A percentile compares a stretch with the other conserved stretches of the same genome.
phyloP scores from a whole-genome alignment of 768 basidiomycete genomes.

The Pluteus cervinus region DNA sequence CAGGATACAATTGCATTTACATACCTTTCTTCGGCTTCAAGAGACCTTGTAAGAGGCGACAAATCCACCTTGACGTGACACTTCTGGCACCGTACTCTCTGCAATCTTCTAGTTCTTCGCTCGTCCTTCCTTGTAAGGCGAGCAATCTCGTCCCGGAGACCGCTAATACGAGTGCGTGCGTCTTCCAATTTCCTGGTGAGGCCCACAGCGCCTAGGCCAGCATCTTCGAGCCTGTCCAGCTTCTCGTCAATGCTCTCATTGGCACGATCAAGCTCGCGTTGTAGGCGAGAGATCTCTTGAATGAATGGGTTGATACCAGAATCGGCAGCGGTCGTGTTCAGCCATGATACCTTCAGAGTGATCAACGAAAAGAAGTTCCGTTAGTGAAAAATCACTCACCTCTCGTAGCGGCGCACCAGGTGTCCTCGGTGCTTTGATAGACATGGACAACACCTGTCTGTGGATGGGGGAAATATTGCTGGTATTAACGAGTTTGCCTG shows the following conservation, averaged over 20 bases:
- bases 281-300: conserved; percentile 67
- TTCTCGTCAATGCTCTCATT: conserved; percentile 88
- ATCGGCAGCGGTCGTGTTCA: conserved; percentile 56
- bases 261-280: conserved; percentile 69
- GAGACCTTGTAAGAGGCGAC: conserved; percentile 29
- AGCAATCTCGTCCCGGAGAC: conserved; percentile 64
- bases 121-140: conserved; percentile 64
- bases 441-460: conserved; percentile 64
- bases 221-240: conserved; percentile 78
- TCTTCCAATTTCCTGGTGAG: conserved; percentile 69
- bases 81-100: conserved; percentile 60
- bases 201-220: conserved; percentile 68
- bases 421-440: conserved; percentile 64
- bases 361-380: conserved; percentile 2
- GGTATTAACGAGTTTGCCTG: conserved; percentile 45
- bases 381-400: conserved; percentile 35
- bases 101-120: conserved; percentile 54
- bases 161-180: conserved; percentile 48
- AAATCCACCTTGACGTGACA: conserved; percentile 61
- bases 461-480: conserved; percentile 75
- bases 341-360: conserved; percentile 60
- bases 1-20: conserved; percentile 6
- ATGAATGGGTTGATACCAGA: conserved; percentile 55
- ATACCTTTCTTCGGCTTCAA: conserved; percentile 68
- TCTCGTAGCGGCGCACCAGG: conserved; percentile 76